phyloP scores from a whole-genome alignment of 306 rosid genomes.

The Psophocarpus tetragonolobus region DNA sequence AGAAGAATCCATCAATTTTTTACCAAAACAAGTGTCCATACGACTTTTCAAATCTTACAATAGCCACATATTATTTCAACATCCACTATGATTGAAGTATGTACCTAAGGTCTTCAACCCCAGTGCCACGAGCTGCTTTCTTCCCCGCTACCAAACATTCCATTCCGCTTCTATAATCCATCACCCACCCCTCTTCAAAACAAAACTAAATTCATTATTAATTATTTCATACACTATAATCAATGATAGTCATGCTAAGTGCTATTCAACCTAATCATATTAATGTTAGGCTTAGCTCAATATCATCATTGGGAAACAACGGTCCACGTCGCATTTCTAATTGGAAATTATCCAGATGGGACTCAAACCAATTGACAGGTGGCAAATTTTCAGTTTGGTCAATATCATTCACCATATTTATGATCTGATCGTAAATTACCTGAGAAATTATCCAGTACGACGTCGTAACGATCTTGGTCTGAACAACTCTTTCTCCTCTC shows the following conservation, averaged over 20 bases:
- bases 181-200: conserved; percentile 49
- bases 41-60: neutral
- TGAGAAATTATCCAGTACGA: conserved; percentile 50
- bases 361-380: neutral
- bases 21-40: neutral
- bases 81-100: conserved; percentile 18
- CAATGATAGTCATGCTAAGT: neutral
- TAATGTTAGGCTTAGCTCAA: neutral
- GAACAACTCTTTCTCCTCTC: conserved; percentile 72
- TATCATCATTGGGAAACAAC: neutral
- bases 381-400: neutral
- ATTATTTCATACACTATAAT: neutral
- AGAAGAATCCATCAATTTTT: neutral
- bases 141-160: conserved; percentile 13
- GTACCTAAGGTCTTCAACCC: conserved; percentile 55
- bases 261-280: conserved; percentile 1
- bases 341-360: neutral
- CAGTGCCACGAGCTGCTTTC: conserved; percentile 32
- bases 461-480: conserved; percentile 60
- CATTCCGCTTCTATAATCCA: conserved; percentile 37
- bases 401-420: conserved; percentile 26
- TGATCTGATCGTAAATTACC: conserved; percentile 44
- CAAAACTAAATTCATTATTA: conserved; percentile 28
- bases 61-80: conserved; percentile 26
- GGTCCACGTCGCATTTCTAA: conserved; percentile 48